These are phyloP conservation scores for Eutypa lata DNA, from an alignment of 2,329 filamentous ascomycete species.

Conservation along the genomic window DNA sequence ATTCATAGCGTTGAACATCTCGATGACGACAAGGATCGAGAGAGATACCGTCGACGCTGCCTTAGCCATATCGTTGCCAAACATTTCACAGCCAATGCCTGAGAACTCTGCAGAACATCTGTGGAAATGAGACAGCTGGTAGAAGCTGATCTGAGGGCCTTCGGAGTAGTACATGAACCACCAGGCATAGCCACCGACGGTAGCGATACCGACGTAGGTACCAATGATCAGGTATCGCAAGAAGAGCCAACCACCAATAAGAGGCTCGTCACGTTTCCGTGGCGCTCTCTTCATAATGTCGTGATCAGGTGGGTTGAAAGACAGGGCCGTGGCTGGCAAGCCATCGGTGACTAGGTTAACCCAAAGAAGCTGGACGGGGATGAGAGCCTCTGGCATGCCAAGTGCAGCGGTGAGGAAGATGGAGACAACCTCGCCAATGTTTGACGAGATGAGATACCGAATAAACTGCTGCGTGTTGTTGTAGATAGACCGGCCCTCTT, in stretches of 20 bases:
- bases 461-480: constrained; percentile 99
- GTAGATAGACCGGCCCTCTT: constrained; percentile 97
- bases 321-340: constrained; percentile 90
- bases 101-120: constrained; percentile 82
- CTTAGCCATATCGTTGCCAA: constrained; percentile 79
- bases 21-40: constrained; percentile 90
- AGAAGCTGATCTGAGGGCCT: constrained; percentile 89
- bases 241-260: constrained; percentile 95
- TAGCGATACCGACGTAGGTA: constrained; percentile 89
- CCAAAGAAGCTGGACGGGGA: constrained; percentile 97
- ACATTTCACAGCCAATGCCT: constrained; percentile 90
- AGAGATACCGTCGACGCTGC: constrained; percentile 90
- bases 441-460: constrained; percentile 96
- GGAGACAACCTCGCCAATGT: constrained; percentile 98
- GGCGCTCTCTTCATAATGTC: constrained; percentile 95
- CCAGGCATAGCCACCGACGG: constrained; percentile 98
- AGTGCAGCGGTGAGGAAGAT: constrained; percentile 96
- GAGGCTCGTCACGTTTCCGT: constrained; percentile 84
- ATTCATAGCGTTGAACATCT: constrained; percentile 99
- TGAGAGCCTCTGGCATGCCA: constrained; percentile 95
- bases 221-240: constrained; percentile 97
- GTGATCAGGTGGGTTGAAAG: constrained; percentile 97
- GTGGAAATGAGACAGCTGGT: constrained; percentile 90
- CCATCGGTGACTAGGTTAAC: constrained; percentile 98
- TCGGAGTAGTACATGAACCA: constrained; percentile 97